Evolutionary conservation across 805 yeast genomes (phyloP).

Genomic region (Nakazawaea siamensis): DNA sequence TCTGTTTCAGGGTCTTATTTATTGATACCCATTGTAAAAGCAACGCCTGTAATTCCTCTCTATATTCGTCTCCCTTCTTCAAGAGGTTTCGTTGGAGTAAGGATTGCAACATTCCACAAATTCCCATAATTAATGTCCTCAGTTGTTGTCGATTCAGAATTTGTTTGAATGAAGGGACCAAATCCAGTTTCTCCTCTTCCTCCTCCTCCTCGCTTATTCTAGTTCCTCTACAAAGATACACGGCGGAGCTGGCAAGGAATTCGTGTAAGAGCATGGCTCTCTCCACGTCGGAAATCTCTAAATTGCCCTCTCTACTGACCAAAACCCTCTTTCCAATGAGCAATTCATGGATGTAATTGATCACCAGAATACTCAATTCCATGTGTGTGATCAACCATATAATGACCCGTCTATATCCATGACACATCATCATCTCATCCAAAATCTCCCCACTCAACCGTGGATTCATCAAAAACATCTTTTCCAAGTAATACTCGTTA

Average conservation of each 20-base stretch:
- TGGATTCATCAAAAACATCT: no score
- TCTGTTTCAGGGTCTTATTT: constrained; percentile 52
- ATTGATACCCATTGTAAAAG: constrained; percentile 59
- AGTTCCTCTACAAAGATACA: constrained; percentile 29
- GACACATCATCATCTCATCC: constrained; percentile 67
- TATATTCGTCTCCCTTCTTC: constrained; percentile 36
- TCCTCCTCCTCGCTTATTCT: constrained; percentile 6
- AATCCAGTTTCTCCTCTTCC: constrained; percentile 6
- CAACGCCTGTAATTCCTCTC: constrained; percentile 50
- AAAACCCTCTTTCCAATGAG: constrained; percentile 49
- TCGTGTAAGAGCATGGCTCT: constrained; percentile 63
- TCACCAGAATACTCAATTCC: constrained; percentile 43
- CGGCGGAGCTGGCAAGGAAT: constrained; percentile 49
- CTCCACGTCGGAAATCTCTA: constrained; percentile 51
- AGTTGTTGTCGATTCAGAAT: constrained; percentile 17
- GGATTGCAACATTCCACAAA: constrained; percentile 56
- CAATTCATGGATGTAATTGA: constrained; percentile 58
- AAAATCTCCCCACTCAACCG: constrained; percentile 44
- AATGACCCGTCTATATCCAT: constrained; percentile 52
- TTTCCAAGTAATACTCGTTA: no score
- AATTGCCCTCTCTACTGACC: constrained; percentile 50
- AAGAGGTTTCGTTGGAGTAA: constrained; percentile 38
- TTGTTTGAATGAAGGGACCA: constrained; percentile 9
- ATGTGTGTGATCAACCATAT: constrained; percentile 65
- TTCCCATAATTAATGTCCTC: constrained; percentile 37